Percentiles rank a stretch among this genome's conserved stretches.
These are phyloP conservation scores for Shiraia sp. DNA, from an alignment of 2,329 filamentous ascomycete genomes.

Conservation along the genomic window DNA sequence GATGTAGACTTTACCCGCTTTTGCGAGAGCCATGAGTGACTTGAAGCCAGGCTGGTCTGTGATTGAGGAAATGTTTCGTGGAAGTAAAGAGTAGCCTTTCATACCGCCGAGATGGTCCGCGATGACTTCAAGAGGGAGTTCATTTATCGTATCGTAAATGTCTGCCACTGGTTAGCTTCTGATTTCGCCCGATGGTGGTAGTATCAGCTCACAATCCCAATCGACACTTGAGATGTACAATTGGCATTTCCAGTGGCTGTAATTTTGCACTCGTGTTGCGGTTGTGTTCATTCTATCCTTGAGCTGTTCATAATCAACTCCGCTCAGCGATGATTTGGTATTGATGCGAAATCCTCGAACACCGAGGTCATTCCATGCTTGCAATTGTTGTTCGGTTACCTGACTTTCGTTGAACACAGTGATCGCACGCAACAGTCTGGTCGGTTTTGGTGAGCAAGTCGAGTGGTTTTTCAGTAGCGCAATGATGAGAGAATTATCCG, in stretches of 20 bases:
- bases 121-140: slow-evolving; percentile 2
- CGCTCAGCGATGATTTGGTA: slow-evolving; percentile 62
- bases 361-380: slow-evolving; percentile 53
- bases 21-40: slow-evolving; percentile 53
- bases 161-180: not conserved
- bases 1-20: slow-evolving; percentile 55
- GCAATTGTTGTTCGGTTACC: slow-evolving; percentile 30
- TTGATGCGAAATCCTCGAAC: slow-evolving; percentile 54
- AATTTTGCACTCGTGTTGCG: not conserved
- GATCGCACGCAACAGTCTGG: slow-evolving; percentile 49
- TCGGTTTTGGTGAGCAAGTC: slow-evolving; percentile 5
- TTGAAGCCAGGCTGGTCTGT: slow-evolving; percentile 55
- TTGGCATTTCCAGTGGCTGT: slow-evolving; percentile 6
- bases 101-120: slow-evolving; percentile 48
- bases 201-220: slow-evolving; percentile 1
- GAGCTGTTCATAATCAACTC: slow-evolving; percentile 50
- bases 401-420: slow-evolving; percentile 59
- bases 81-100: slow-evolving; percentile 42
- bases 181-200: not conserved
- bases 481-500: slow-evolving; percentile 62
- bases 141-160: slow-evolving; percentile 2
- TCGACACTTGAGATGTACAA: slow-evolving; percentile 1
- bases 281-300: not conserved
- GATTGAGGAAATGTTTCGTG: slow-evolving; percentile 17
- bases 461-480: slow-evolving; percentile 56